Evolutionary conservation across 2,329 filamentous ascomycete species (phyloP).

Genomic region (Colletotrichum plurivorum): DNA sequence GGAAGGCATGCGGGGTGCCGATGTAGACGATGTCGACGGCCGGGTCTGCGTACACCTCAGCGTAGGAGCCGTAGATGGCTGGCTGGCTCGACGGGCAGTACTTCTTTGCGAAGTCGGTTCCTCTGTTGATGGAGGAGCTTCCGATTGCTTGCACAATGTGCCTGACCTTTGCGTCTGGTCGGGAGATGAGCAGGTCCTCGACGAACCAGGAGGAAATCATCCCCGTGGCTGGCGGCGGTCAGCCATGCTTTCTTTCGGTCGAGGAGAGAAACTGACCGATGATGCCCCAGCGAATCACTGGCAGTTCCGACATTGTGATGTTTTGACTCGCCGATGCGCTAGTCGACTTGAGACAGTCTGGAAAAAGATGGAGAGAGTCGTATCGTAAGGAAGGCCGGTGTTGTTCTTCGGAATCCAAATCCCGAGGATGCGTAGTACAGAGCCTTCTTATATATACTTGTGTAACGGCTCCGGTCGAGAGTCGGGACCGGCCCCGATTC

Average conservation of each 20-base stretch:
- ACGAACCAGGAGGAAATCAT: constrained; percentile 61
- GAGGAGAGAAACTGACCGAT: constrained; percentile 33
- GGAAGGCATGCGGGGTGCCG: constrained; percentile 60
- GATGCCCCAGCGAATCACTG: constrained; percentile 52
- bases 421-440: neutral
- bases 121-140: constrained; percentile 56
- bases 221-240: constrained; percentile 47
- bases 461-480: neutral
- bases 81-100: constrained; percentile 47
- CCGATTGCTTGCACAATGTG: constrained; percentile 60
- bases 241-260: neutral
- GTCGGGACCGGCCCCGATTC: neutral
- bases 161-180: constrained; percentile 52
- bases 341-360: too few relatives aligned
- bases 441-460: neutral
- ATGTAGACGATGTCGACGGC: constrained; percentile 62
- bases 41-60: constrained; percentile 55
- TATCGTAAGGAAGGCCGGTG: neutral
- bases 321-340: too few relatives aligned
- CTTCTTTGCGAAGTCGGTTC: constrained; percentile 54
- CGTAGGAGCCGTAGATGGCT: constrained; percentile 55
- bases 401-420: neutral
- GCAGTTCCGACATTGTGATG: constrained; percentile 22
- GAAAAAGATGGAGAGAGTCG: neutral
- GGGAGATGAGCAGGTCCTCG: constrained; percentile 54